Conservation (phyloP, 140 eudicot species). For the Anethum foeniculum region DNA sequence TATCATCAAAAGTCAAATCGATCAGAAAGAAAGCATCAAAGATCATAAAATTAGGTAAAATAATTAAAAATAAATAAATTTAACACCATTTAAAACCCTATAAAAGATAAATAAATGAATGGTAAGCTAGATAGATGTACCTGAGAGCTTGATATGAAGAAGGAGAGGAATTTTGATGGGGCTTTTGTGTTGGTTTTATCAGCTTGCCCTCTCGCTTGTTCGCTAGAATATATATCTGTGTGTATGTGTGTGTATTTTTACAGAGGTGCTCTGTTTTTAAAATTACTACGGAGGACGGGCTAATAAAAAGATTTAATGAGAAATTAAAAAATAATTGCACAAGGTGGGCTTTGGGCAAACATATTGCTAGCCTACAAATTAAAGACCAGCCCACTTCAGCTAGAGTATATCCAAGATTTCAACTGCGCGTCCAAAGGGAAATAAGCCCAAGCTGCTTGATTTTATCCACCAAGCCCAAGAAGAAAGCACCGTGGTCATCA, state of each 20-base stretch:
- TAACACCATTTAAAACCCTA: background rate
- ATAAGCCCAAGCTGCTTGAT: too few species aligned
- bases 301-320: too few species aligned
- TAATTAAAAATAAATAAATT: background rate
- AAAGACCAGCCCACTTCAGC: background rate
- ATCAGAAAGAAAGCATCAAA: background rate
- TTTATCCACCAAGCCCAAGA: too few species aligned
- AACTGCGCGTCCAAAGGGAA: too few species aligned
- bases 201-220: background rate
- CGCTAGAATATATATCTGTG: background rate
- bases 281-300: background rate
- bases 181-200: background rate
- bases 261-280: background rate
- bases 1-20: background rate
- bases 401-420: too few species aligned
- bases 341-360: too few species aligned
- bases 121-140: background rate
- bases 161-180: background rate
- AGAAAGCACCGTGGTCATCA: too few species aligned
- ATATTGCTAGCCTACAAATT: too few species aligned
- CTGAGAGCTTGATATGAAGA: background rate
- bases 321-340: too few species aligned
- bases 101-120: background rate
- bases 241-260: background rate
- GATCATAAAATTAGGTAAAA: constrained; percentile 5